Base-by-base conservation (phyloP, 225 moss, liverwort and hornwort genomes). In the Polytrichum commune region DNA sequence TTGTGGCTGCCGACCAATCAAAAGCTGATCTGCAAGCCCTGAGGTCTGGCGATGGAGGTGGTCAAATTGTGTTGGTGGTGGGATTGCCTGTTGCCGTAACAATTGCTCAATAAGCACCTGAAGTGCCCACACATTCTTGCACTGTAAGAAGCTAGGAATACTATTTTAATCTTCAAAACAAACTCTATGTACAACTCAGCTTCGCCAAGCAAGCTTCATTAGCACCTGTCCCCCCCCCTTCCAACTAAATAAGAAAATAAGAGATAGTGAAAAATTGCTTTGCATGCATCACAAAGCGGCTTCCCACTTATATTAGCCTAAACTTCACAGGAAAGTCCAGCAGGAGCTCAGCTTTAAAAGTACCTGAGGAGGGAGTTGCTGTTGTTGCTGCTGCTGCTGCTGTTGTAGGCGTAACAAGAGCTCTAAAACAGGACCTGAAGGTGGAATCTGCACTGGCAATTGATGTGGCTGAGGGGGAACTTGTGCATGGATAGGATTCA, bases 321-420 rank as follows among this genome's bases (percentile, higher is more conserved):
- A 35, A 46, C 13, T 16, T 46, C 13, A 16, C 46, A 46, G 46
- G 46, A 13, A 38, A 46, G 3, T 46, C 46, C 46, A 16, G 16
- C 13, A 46, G 13, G 46, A 46, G 13, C 4, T 46, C 46, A 46
- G 46, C 13, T 13, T 13, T 46, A 46, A 46, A 46, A 13, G 5
- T 60, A 94, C 94, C 80, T 94, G 92, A n/a, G 92, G 91, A 60
- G 97, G 97, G 18, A 88, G 64, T 72, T 90, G 94, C 79, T 93
- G 86, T 6, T 85, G 86, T 18, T 84, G 94, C 6, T 96, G 93
- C 30, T 97, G 93, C 30, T 97, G 96, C 73, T 98, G 97, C 69
- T 97, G 96, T 66, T 97, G 96, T 55, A 98, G 53, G 18, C 97
- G 86, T 71, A 98, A 70, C 62, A 98, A 89, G 79, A 94, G 97